Base-by-base conservation (phyloP, 805 yeast genomes). In the Tetrapisispora phaffii region DNA sequence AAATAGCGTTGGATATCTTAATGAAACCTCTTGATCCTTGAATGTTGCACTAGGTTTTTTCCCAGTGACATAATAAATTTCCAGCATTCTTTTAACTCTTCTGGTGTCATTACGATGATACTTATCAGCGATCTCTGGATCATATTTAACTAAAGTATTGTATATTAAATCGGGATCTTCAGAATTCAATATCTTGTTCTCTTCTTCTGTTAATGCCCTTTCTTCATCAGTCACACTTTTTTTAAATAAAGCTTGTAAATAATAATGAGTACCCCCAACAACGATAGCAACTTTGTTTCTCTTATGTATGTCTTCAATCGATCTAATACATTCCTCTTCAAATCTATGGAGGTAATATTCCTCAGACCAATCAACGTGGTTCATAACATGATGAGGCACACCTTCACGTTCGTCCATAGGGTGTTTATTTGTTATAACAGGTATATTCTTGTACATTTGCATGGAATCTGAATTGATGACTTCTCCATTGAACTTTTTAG, bases 201-300 rank as follows among this genome's bases (percentile, higher is more conserved):
- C 70, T 12, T 63, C 62, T n/a, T 50, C 36, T 10, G 70, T 59
- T 1, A 53, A 41, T 7, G 42, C 44, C 10, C 50, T 44, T 17
- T 37, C 33, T 23, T 50, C 44, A 7, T 46, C 45, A 3, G 39
- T 38, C 12, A 34, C 42, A 47, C 77, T 79, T 55, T 87, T 85
- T 34, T 75, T 71, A 59, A 89, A 85, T 7, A 90, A 60, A 8
- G 85, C 78, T 62, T 85, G 96, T 32, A 87, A 68, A 59, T 93
- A 93, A 62, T 93, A 93, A 58, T 89, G 97, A 0, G 98, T 93
- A 0, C 98, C 98, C 5, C 98, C 98, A 1, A 93, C 93, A 0
- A 93, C 61, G 2, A 93, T 84, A 0, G 98, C 97, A 1, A 83
- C 53, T 55, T 87, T 88, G 0, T 85, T 85, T 19, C 83, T 59